Base-by-base conservation (phyloP, 805 yeast species). In the Starmera pachycereana region DNA sequence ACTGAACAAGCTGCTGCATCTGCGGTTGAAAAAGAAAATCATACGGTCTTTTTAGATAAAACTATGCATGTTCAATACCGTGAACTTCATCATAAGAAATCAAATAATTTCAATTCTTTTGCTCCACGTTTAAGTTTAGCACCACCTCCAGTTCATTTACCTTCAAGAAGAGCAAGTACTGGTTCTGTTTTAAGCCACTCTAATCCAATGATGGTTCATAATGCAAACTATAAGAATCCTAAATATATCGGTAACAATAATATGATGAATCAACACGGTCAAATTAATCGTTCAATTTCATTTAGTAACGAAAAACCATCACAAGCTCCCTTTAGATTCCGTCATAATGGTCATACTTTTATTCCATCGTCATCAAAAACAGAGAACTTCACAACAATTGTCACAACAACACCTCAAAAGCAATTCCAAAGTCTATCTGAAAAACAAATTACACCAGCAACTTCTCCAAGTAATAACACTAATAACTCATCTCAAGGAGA, bases 51-150 rank as follows among this genome's bases (percentile, higher is more conserved):
- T 53, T 62, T 75, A 51, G 76, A 74, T 42, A 79, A 72, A 56
- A 81, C 90, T 8, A 81, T 87, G 68, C 92, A 83, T 57, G 96
- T 87, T 36, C 94, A 85, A 58, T 84, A 81, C 55, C 73, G 84
- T 42, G 92, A 83, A 56, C 59, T 77, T 51, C 66, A 69, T 44
- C 52, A 51, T 38, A 51, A 47, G 37, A 50, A 49, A 42, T 39
- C 46, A n/a, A 46, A 50, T 39, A 29, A 32, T 25, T 40, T 44
- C 8, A 46, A 43, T n/a, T 45, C 43, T 44, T 43, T 57, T 38
- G 58, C 47, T 4, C 68, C 71, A 35, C 62, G 59, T 39, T 55
- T 78, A 44, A 70, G 67, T 34, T 65, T 83, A 41, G 94, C 95
- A 0, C 94, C 94, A 8, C 90, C 94, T 5, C 94, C 94, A 3